phyloP scores from a whole-genome alignment of 108 stramenopile genomes.

The Conticribra guillardii region DNA sequence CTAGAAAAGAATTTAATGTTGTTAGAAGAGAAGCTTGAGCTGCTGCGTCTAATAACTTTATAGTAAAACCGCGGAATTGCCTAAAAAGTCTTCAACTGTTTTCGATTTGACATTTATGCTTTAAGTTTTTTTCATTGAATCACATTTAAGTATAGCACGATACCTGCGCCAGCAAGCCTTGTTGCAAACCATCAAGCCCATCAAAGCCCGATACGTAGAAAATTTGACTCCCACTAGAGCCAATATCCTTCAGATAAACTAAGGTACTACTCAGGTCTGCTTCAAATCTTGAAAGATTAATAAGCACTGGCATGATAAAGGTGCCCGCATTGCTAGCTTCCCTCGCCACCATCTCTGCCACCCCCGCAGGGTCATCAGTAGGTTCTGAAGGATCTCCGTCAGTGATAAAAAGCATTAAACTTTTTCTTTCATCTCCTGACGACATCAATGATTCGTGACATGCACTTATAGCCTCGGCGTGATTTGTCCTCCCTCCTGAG shows the following conservation, averaged over 20 bases:
- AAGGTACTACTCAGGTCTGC: constrained; percentile 2
- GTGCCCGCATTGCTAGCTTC: constrained; percentile 26
- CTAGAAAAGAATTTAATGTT: too few species aligned
- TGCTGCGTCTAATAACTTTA: too few species aligned
- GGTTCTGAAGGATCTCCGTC: constrained; percentile 44
- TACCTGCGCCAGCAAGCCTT: too few species aligned
- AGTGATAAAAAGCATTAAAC: constrained; percentile 37
- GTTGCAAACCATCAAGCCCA: too few species aligned
- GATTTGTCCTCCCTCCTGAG: constrained; percentile 38
- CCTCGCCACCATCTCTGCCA: constrained; percentile 17
- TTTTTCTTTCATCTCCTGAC: constrained; percentile 16
- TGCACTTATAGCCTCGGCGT: constrained; percentile 35
- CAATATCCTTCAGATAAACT: constrained; percentile 16
- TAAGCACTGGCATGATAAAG: constrained; percentile 44
- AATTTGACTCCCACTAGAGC: constrained; percentile 32
- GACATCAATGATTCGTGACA: constrained; percentile 31
- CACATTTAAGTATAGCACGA: too few species aligned
- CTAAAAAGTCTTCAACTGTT: too few species aligned
- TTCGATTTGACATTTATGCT: too few species aligned
- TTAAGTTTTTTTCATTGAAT: too few species aligned
- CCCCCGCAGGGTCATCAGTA: constrained; percentile 2
- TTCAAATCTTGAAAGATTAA: constrained; percentile 4
- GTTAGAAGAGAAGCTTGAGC: too few species aligned
- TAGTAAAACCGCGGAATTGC: too few species aligned
- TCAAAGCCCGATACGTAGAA: too few species aligned